Conservation (phyloP, 805 yeast genomes). For the Kockiozyma suomiensis region DNA sequence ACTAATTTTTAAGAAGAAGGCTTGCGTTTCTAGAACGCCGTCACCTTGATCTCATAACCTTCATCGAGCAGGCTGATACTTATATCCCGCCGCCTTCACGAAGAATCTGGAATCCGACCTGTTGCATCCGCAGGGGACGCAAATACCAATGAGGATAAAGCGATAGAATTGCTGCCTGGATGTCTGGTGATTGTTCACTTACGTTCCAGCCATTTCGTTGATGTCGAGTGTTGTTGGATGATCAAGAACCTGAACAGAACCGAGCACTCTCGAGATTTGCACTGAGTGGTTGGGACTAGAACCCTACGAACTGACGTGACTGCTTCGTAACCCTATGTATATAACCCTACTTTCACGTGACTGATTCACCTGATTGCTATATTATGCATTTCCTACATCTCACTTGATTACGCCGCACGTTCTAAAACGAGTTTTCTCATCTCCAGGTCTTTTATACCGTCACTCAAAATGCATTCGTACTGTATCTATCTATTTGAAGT, state of each 20-base stretch:
- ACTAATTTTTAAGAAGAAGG: constrained; percentile 31
- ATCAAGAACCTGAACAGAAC: background rate
- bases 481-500: background rate
- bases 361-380: too few species aligned
- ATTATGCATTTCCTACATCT: too few species aligned
- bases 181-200: constrained; percentile 2
- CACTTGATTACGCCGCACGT: too few species aligned
- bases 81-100: background rate
- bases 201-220: constrained; percentile 33
- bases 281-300: background rate
- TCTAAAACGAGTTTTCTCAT: too few species aligned
- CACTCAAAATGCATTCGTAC: too few species aligned
- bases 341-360: background rate
- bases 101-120: constrained; percentile 10
- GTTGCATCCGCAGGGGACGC: background rate
- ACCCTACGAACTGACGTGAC: background rate
- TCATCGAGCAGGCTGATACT: background rate
- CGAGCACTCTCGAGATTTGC: background rate
- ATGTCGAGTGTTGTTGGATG: background rate
- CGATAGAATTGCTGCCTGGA: background rate
- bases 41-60: constrained; percentile 27
- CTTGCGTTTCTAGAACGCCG: background rate
- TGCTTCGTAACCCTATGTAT: constrained; percentile 1
- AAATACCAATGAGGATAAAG: too few species aligned
- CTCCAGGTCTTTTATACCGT: too few species aligned